A percentile compares a stretch with the other conserved stretches of the same genome.
phyloP scores from a whole-genome alignment of 169 alveolate species.

The Miamiensis avidus region DNA sequence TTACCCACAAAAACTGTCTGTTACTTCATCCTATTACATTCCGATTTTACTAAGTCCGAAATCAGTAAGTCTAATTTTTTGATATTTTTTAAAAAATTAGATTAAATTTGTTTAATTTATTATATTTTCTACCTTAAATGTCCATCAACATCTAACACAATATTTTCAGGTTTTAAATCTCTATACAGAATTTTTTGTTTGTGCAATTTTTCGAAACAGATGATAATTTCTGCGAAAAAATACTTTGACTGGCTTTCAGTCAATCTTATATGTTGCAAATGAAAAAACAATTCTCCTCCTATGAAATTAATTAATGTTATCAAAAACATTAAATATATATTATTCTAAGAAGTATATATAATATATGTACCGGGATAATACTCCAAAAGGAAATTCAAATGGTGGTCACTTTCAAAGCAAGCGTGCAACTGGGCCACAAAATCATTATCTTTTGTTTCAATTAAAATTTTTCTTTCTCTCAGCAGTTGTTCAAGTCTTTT shows the following conservation, averaged over 20 bases:
- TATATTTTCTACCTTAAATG: no score
- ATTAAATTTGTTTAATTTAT: no score
- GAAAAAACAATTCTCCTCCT: conserved; percentile 5
- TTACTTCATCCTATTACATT: conserved; percentile 35
- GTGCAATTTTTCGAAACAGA: not conserved
- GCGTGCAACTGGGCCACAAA: conserved; percentile 42
- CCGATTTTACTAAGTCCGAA: conserved; percentile 79
- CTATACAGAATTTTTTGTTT: not conserved
- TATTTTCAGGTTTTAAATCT: conserved; percentile 23
- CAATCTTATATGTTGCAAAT: not conserved
- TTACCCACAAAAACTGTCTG: conserved; percentile 67
- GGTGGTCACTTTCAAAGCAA: conserved; percentile 40
- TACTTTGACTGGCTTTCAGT: not conserved
- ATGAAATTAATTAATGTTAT: no score
- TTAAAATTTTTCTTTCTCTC: conserved; percentile 45
- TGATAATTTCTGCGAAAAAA: not conserved
- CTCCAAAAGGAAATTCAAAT: conserved; percentile 68
- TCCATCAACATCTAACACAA: conserved; percentile 72
- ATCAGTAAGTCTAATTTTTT: no score
- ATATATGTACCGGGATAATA: conserved; percentile 58
- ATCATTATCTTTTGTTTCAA: conserved; percentile 25
- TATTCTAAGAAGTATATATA: not conserved
- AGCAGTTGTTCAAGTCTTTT: conserved; percentile 45
- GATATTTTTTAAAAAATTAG: no score
- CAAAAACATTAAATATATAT: no score